Conservation (phyloP, 2,329 filamentous ascomycete species). For the Beauveria bassiana region DNA sequence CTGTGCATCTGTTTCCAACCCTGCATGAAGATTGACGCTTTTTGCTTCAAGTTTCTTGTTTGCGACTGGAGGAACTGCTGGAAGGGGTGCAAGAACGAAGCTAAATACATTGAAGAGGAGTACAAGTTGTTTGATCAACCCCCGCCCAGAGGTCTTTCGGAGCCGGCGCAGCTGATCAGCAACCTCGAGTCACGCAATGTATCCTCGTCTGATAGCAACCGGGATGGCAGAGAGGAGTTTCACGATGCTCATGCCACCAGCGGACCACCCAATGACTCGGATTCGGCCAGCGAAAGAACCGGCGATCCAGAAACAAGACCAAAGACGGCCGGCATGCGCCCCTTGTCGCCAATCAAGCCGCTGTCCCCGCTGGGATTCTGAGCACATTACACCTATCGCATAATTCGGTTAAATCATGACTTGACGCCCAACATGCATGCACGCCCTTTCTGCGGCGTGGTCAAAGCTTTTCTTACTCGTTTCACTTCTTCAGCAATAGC, state of each 20-base stretch:
- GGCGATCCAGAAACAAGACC: constrained; percentile 31
- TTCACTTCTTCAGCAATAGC: background rate
- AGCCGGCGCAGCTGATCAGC: constrained; percentile 21
- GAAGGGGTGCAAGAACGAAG: constrained; percentile 91
- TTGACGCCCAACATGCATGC: constrained; percentile 1
- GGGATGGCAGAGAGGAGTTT: constrained; percentile 21
- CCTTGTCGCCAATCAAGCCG: constrained; percentile 52
- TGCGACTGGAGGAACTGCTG: constrained; percentile 95
- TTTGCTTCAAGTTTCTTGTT: constrained; percentile 91
- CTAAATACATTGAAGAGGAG: constrained; percentile 66
- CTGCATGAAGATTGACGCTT: constrained; percentile 91
- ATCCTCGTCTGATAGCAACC: constrained; percentile 50
- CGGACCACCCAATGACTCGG: constrained; percentile 32
- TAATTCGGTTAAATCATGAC: background rate
- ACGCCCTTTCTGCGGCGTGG: background rate
- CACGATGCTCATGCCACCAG: constrained; percentile 26
- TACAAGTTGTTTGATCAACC: constrained; percentile 53
- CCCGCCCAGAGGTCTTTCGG: constrained; percentile 41
- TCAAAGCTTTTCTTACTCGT: background rate
- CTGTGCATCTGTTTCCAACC: constrained; percentile 96
- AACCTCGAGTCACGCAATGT: background rate
- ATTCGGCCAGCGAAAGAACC: constrained; percentile 39
- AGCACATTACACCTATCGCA: background rate
- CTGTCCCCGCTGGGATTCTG: constrained; percentile 48
- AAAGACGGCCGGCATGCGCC: constrained; percentile 33